Evolutionary conservation across 345 rosid genomes (phyloP).

Genomic region (Turnera subulata): DNA sequence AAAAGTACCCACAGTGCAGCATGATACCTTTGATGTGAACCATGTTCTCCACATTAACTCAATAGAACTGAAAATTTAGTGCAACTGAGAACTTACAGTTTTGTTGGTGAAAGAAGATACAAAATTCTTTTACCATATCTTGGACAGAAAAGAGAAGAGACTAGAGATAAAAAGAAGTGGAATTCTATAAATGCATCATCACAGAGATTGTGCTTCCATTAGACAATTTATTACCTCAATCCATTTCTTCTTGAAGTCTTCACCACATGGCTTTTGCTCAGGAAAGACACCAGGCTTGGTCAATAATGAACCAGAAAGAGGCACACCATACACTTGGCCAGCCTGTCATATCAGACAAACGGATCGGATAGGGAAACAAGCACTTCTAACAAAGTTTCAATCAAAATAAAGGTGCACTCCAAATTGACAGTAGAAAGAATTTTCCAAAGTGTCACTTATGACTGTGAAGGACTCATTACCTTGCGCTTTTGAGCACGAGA

Average conservation of each 20-base stretch:
- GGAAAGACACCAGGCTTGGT: conserved; percentile 80
- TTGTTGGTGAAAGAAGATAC: too few relatives aligned
- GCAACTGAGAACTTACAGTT: too few relatives aligned
- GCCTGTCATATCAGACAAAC: conserved; percentile 50
- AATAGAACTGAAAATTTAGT: too few relatives aligned
- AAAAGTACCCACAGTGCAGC: too few relatives aligned
- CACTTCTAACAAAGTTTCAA: neutral
- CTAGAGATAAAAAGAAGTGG: neutral
- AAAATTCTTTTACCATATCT: neutral
- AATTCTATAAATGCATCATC: neutral
- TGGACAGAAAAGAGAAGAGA: neutral
- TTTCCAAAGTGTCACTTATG: neutral
- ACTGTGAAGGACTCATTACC: conserved; percentile 37
- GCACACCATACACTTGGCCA: conserved; percentile 97
- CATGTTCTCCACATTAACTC: too few relatives aligned
- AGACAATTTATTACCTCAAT: conserved; percentile 57
- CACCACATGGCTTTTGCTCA: conserved; percentile 70
- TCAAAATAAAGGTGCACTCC: neutral
- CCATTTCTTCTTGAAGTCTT: conserved; percentile 91
- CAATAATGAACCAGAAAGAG: conserved; percentile 77
- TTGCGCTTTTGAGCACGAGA: conserved; percentile 97
- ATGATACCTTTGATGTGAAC: too few relatives aligned
- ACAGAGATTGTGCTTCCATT: neutral
- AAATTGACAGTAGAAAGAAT: neutral
- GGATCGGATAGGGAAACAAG: neutral